phyloP scores from a whole-genome alignment of 768 basidiomycete genomes.

The Calocybe gangraenosa region DNA sequence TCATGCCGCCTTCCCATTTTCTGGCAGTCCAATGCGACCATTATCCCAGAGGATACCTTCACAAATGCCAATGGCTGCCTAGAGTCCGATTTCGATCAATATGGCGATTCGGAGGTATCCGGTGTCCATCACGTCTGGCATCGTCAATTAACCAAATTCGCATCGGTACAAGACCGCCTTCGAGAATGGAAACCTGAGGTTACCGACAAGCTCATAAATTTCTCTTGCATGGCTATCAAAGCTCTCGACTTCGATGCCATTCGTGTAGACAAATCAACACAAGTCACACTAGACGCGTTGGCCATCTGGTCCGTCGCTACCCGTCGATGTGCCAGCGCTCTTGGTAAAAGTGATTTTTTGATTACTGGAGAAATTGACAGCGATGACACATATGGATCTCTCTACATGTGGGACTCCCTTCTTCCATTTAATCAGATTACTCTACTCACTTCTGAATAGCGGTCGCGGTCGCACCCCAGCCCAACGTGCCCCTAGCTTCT shows the following conservation, averaged over 20 bases:
- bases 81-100: constrained; percentile 88
- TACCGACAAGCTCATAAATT: constrained; percentile 70
- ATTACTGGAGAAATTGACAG: constrained; percentile 94
- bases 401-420: constrained; percentile 67
- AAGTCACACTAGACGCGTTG: constrained; percentile 81
- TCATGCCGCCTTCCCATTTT: constrained; percentile 76
- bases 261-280: constrained; percentile 93
- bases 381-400: constrained; percentile 83
- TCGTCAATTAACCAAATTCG: constrained; percentile 92
- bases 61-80: constrained; percentile 56
- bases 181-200: constrained; percentile 86
- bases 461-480: constrained; percentile 86
- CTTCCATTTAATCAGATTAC: background rate
- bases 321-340: constrained; percentile 62
- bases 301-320: constrained; percentile 72
- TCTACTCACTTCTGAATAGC: constrained; percentile 30
- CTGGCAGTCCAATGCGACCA: constrained; percentile 72
- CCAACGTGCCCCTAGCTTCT: constrained; percentile 64
- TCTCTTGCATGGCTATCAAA: constrained; percentile 83
- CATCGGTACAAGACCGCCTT: constrained; percentile 93
- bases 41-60: constrained; percentile 46
- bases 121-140: constrained; percentile 95
- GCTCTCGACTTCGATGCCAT: constrained; percentile 92
- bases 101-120: constrained; percentile 95
- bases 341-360: constrained; percentile 85